These are phyloP conservation scores for Neurospora sp. DNA, from an alignment of 2,329 filamentous ascomycete species.

Conservation along the genomic window DNA sequence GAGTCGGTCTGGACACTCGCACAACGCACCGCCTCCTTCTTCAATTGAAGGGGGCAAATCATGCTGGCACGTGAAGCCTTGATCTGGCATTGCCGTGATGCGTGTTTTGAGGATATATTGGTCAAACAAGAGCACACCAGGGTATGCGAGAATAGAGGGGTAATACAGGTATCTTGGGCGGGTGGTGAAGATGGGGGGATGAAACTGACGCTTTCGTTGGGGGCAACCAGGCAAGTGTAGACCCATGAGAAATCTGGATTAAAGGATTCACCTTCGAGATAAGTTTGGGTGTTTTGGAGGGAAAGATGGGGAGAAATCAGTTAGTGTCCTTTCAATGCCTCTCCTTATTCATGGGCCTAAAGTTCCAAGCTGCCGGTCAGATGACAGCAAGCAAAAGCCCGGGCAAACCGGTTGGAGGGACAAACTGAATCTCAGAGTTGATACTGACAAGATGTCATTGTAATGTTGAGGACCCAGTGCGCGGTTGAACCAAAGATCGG, in stretches of 20 bases:
- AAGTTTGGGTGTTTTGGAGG: background rate
- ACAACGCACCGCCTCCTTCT: background rate
- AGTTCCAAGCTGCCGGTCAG: background rate
- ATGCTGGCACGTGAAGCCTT: background rate
- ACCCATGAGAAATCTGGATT: background rate
- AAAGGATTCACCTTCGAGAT: background rate
- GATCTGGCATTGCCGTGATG: background rate
- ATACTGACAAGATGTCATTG: background rate
- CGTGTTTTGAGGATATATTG: background rate
- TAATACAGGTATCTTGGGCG: background rate
- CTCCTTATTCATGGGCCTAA: background rate
- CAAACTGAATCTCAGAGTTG: background rate
- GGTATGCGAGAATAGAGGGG: background rate
- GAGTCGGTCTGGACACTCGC: background rate
- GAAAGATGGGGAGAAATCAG: background rate
- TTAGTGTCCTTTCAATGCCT: background rate
- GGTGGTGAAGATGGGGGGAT: background rate
- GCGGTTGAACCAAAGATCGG: background rate
- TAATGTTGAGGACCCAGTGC: background rate
- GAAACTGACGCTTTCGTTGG: background rate
- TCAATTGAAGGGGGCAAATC: background rate
- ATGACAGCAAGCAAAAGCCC: background rate
- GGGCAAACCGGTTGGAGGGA: background rate
- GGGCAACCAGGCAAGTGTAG: background rate
- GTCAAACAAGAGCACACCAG: background rate